A percentile compares a stretch with the other conserved stretches of the same genome.
Evolutionary conservation across 805 yeast species (phyloP).

Genomic region (Wickerhamiella australiensis): DNA sequence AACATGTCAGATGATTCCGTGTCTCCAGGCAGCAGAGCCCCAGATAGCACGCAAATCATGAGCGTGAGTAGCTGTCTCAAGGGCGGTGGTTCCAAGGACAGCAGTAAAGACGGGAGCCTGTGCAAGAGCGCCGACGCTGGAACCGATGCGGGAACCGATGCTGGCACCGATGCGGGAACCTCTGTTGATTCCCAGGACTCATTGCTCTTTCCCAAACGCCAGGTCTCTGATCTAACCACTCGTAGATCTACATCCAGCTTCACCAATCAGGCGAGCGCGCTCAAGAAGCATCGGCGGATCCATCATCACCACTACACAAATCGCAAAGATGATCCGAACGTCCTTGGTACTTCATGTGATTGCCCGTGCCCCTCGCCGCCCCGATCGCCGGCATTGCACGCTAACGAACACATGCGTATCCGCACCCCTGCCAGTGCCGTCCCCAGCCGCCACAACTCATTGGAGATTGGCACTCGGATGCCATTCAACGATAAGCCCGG

Average conservation of each 20-base stretch:
- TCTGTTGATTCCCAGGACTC: conserved; percentile 9
- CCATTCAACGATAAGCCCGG: conserved; percentile 19
- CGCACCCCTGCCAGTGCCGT: conserved; percentile 28
- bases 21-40: neutral
- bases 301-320: conserved; percentile 11
- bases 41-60: neutral
- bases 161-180: neutral
- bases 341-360: conserved; percentile 23
- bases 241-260: conserved; percentile 11
- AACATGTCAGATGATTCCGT: neutral
- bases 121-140: neutral
- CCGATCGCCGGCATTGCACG: conserved; percentile 18
- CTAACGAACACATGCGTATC: conserved; percentile 26
- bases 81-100: neutral
- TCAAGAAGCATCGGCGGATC: conserved; percentile 9
- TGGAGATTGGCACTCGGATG: conserved; percentile 26
- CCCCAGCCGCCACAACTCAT: conserved; percentile 19
- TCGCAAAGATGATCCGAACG: conserved; percentile 13
- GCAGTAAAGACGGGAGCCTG: neutral
- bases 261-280: conserved; percentile 13
- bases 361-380: conserved; percentile 22
- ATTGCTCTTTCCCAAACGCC: conserved; percentile 13
- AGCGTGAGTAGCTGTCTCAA: neutral
- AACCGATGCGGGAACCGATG: neutral
- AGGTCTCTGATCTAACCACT: conserved; percentile 1